Conservation (phyloP, 2,329 filamentous ascomycete genomes). For the Botryotinia calthae region DNA sequence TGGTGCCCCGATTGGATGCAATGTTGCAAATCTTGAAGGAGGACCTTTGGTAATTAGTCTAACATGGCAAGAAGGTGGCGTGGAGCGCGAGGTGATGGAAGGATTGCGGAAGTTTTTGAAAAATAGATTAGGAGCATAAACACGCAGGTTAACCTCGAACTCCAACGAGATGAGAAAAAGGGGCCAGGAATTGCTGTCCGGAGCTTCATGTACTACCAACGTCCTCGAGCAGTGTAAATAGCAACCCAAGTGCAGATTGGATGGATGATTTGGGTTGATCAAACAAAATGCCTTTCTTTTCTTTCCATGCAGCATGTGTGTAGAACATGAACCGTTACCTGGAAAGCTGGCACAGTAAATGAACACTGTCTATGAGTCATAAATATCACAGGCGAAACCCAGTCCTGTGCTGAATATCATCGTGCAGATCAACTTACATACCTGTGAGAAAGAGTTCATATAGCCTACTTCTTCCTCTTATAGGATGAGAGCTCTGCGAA, state of each 20-base stretch:
- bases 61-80: constrained; percentile 29
- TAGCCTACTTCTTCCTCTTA: neutral
- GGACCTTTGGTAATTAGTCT: constrained; percentile 28
- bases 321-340: neutral
- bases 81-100: constrained; percentile 25
- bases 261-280: rapidly evolving
- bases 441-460: neutral
- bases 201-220: neutral
- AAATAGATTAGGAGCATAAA: neutral
- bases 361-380: neutral
- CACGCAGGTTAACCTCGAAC: no score
- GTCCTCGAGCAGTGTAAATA: no score
- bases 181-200: neutral
- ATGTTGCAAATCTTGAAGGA: constrained; percentile 22
- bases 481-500: neutral
- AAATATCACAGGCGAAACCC: neutral
- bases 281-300: no score
- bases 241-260: neutral
- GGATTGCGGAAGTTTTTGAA: constrained; percentile 12
- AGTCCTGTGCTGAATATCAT: neutral
- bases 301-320: neutral
- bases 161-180: neutral
- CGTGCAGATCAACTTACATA: neutral
- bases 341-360: neutral
- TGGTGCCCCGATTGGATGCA: constrained; percentile 26